Evolutionary conservation across 805 yeast genomes (phyloP).

Genomic region (Ogataea salicorniae): DNA sequence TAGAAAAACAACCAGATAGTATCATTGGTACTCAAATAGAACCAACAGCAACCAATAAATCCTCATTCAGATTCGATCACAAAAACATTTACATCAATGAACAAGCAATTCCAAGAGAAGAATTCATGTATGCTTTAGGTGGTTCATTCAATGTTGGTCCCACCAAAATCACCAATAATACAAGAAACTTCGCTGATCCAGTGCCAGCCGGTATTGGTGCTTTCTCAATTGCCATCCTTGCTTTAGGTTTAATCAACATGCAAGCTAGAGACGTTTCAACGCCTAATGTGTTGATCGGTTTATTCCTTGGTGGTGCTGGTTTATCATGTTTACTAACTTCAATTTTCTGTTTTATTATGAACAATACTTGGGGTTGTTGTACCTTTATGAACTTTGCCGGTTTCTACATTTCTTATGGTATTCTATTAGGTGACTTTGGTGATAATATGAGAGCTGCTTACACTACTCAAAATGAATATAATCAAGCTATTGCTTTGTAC

Average conservation of each 20-base stretch:
- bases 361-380: slow-evolving; percentile 53
- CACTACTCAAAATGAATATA: slow-evolving; percentile 30
- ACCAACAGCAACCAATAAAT: background rate
- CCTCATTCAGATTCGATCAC: slow-evolving; percentile 34
- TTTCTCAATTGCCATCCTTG: slow-evolving; percentile 41
- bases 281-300: slow-evolving; percentile 41
- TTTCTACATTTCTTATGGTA: slow-evolving; percentile 48
- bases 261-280: slow-evolving; percentile 41
- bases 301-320: slow-evolving; percentile 46
- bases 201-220: slow-evolving; percentile 53
- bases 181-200: slow-evolving; percentile 38
- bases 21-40: slow-evolving; percentile 4
- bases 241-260: slow-evolving; percentile 41
- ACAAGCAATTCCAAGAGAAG: slow-evolving; percentile 43
- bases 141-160: slow-evolving; percentile 47
- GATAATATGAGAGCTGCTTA: slow-evolving; percentile 36
- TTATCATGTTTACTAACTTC: slow-evolving; percentile 46
- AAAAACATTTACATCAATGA: slow-evolving; percentile 39
- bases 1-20: slow-evolving; percentile 20
- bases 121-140: slow-evolving; percentile 59
- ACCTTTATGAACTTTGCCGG: slow-evolving; percentile 51
- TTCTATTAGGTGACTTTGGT: slow-evolving; percentile 39
- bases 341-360: slow-evolving; percentile 43
- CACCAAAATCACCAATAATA: slow-evolving; percentile 22
- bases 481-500: slow-evolving; percentile 43